Evolutionary conservation across 805 yeast genomes (phyloP).

Genomic region (Diddensiella santjacobensis): DNA sequence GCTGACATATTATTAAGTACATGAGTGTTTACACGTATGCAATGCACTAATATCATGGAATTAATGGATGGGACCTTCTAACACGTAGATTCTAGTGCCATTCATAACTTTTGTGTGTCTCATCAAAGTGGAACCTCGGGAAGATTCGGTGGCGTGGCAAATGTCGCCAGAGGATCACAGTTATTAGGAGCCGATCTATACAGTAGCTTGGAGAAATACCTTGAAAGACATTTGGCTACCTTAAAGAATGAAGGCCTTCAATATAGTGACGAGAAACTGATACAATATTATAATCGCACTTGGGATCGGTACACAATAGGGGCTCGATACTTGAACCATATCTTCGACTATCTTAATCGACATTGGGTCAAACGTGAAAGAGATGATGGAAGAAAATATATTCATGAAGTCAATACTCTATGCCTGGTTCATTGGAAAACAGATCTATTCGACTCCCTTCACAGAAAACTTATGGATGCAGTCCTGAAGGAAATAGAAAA

Average conservation of each 20-base stretch:
- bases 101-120: slow-evolving; percentile 82
- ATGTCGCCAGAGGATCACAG: slow-evolving; percentile 33
- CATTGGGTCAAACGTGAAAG: slow-evolving; percentile 98
- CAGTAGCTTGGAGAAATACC: slow-evolving; percentile 60
- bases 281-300: slow-evolving; percentile 77
- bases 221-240: slow-evolving; percentile 46
- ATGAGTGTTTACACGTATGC: slow-evolving; percentile 38
- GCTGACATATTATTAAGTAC: slow-evolving; percentile 23
- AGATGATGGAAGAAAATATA: slow-evolving; percentile 84
- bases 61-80: background rate
- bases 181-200: slow-evolving; percentile 91
- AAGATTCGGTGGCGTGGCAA: slow-evolving; percentile 15
- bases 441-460: slow-evolving; percentile 67
- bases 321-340: slow-evolving; percentile 86
- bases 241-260: slow-evolving; percentile 32
- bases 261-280: slow-evolving; percentile 59
- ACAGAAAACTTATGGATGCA: slow-evolving; percentile 58
- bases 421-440: slow-evolving; percentile 86
- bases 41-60: no score
- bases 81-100: slow-evolving; percentile 68
- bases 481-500: slow-evolving; percentile 69
- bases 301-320: slow-evolving; percentile 92
- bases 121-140: slow-evolving; percentile 21
- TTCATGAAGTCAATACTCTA: slow-evolving; percentile 86
- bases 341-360: slow-evolving; percentile 91